Evolutionary conservation across 1,284 basidiomycete species (phyloP).

Genomic region (Polyporus tsugae): DNA sequence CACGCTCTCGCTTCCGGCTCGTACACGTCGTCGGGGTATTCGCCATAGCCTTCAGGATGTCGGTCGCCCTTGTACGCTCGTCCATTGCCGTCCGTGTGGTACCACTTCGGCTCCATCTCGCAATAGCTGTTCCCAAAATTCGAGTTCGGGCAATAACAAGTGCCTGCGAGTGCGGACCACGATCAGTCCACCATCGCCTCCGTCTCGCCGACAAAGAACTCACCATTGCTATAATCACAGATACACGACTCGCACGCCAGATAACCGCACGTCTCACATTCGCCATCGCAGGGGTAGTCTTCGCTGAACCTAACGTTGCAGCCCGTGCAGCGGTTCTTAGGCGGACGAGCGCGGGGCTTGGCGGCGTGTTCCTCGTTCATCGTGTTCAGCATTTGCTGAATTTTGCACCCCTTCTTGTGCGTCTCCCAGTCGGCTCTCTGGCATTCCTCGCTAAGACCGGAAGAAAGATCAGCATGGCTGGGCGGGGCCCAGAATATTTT

Average conservation of each 20-base stretch:
- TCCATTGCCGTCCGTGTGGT: conserved; percentile 44
- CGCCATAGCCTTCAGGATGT: conserved; percentile 39
- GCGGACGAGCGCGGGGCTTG: conserved; percentile 34
- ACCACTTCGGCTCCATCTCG: conserved; percentile 41
- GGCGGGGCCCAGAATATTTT: background rate
- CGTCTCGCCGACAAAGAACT: background rate
- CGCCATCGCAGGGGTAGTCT: conserved; percentile 29
- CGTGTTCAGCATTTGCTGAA: conserved; percentile 31
- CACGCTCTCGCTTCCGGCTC: conserved; percentile 43
- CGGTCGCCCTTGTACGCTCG: conserved; percentile 44
- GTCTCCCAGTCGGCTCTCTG: conserved; percentile 26
- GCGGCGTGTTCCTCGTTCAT: conserved; percentile 31
- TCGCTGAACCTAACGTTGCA: conserved; percentile 42
- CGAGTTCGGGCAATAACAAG: conserved; percentile 47
- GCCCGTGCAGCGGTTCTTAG: conserved; percentile 46
- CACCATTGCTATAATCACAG: background rate
- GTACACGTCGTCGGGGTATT: conserved; percentile 40
- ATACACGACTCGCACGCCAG: conserved; percentile 46
- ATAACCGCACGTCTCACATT: conserved; percentile 47
- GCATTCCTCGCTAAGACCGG: conserved; percentile 18
- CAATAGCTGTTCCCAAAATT: conserved; percentile 50
- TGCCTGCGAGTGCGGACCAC: conserved; percentile 35
- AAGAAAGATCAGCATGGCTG: background rate
- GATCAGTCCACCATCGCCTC: background rate
- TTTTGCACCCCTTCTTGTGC: conserved; percentile 30